A percentile compares a stretch with the other conserved stretches of the same genome.
Conservation (phyloP, 495 filamentous ascomycete genomes). For the Rhizodiscina lignyota region DNA sequence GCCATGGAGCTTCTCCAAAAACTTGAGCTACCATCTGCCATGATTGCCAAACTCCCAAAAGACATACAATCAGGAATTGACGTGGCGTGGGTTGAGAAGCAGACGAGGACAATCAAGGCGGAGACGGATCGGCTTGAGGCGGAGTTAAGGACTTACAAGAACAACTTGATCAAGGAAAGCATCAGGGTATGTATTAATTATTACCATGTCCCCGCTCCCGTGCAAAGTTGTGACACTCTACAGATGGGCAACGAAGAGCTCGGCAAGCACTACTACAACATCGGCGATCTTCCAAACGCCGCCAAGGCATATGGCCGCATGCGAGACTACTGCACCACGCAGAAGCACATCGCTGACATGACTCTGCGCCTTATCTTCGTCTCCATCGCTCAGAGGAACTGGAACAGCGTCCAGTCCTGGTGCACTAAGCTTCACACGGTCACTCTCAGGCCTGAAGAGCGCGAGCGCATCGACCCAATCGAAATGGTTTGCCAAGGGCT, state of each 20-base stretch:
- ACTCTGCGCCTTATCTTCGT: slow-evolving; percentile 50
- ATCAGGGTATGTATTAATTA: slow-evolving; percentile 45
- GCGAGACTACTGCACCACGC: slow-evolving; percentile 57
- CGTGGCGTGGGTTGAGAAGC: slow-evolving; percentile 48
- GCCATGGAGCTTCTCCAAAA: slow-evolving; percentile 43
- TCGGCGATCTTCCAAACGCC: slow-evolving; percentile 42
- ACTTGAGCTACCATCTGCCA: no score
- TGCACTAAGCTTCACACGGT: slow-evolving; percentile 50
- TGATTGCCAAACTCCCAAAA: slow-evolving; percentile 31
- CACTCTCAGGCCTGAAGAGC: slow-evolving; percentile 38
- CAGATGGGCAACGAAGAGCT: slow-evolving; percentile 69
- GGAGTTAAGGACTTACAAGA: slow-evolving; percentile 86
- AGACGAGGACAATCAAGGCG: slow-evolving; percentile 40
- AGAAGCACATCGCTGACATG: slow-evolving; percentile 57
- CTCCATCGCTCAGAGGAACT: slow-evolving; percentile 48
- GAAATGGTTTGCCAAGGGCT: slow-evolving; percentile 52
- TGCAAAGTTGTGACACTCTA: not conserved
- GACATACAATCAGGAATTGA: slow-evolving; percentile 56
- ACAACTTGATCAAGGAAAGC: slow-evolving; percentile 94
- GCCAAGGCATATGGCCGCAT: slow-evolving; percentile 55
- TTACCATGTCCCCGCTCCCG: slow-evolving; percentile 18
- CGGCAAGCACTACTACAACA: slow-evolving; percentile 47
- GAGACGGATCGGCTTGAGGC: slow-evolving; percentile 59
- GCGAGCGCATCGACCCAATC: slow-evolving; percentile 17
- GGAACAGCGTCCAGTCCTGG: slow-evolving; percentile 48